These are phyloP conservation scores for Xylaria multiplex DNA, from an alignment of 2,329 filamentous ascomycete species.

Conservation along the genomic window DNA sequence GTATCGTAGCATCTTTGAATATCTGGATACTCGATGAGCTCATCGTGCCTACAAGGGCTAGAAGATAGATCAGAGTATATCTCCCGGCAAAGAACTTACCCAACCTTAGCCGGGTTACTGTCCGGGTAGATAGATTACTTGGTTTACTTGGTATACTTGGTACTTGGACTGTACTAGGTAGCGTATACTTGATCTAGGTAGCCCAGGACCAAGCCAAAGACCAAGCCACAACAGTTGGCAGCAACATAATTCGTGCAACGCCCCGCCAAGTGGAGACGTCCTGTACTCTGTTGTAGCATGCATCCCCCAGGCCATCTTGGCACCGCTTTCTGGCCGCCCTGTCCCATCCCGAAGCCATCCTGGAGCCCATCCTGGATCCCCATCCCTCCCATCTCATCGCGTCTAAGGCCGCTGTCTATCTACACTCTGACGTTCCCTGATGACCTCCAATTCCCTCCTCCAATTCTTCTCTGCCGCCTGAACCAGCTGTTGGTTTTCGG, in stretches of 20 bases:
- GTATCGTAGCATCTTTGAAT: too few relatives aligned
- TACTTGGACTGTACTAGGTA: too few relatives aligned
- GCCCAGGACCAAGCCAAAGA: background rate
- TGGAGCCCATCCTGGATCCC: too few relatives aligned
- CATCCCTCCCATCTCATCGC: background rate
- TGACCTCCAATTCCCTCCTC: background rate
- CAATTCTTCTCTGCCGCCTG: slow-evolving; percentile 15
- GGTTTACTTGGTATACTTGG: too few relatives aligned
- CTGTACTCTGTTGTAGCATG: too few relatives aligned
- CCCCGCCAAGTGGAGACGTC: slow-evolving; percentile 1
- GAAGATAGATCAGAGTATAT: too few relatives aligned
- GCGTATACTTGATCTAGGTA: background rate
- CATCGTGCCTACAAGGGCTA: too few relatives aligned
- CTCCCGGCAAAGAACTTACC: too few relatives aligned
- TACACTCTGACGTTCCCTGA: slow-evolving; percentile 13
- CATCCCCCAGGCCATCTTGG: slow-evolving; percentile 7
- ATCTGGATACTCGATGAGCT: too few relatives aligned
- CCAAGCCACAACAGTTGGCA: slow-evolving; percentile 17
- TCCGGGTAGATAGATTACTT: too few relatives aligned
- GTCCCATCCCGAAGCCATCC: background rate
- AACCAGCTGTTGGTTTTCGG: slow-evolving; percentile 18
- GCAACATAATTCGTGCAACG: slow-evolving; percentile 2
- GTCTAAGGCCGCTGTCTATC: slow-evolving; percentile 4
- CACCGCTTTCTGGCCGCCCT: slow-evolving; percentile 14
- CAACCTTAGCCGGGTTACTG: too few relatives aligned